Conservation (phyloP, 176 grass and related monocot genomes). For the Carex littledalei region DNA sequence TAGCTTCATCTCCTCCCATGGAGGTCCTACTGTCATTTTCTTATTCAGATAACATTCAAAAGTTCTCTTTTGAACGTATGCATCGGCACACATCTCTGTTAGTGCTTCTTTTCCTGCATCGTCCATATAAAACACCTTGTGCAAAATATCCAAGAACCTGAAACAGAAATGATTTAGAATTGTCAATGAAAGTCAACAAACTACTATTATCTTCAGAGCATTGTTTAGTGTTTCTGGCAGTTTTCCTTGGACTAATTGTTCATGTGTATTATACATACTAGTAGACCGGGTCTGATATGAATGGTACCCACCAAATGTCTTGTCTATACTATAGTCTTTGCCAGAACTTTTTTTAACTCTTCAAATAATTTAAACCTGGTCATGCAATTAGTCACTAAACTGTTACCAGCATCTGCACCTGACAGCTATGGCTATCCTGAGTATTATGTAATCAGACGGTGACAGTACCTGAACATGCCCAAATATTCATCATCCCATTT, state of each 20-base stretch:
- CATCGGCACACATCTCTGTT: slow-evolving; percentile 83
- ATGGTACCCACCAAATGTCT: not conserved
- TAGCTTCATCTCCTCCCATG: slow-evolving; percentile 49
- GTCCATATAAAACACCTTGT: slow-evolving; percentile 66
- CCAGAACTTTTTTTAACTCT: not conserved
- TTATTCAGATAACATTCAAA: slow-evolving; percentile 97
- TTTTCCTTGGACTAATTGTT: not conserved
- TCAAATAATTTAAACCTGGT: not conserved
- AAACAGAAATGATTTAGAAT: not conserved
- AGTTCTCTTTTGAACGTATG: slow-evolving; percentile 83
- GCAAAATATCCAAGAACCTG: slow-evolving; percentile 78
- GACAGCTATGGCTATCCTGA: not conserved
- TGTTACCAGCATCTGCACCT: not conserved
- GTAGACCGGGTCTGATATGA: not conserved
- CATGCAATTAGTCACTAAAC: not conserved
- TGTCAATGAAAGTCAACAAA: not conserved
- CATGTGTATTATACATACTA: not conserved
- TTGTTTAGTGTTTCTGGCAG: not conserved
- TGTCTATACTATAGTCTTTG: not conserved
- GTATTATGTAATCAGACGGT: not conserved
- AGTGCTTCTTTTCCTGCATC: slow-evolving; percentile 80
- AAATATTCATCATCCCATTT: slow-evolving; percentile 81
- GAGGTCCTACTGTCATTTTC: slow-evolving; percentile 50
- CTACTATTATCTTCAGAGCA: not conserved
- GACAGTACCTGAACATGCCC: slow-evolving; percentile 45